phyloP scores from a whole-genome alignment of 768 basidiomycete species.

The Termitomyces sp. region DNA sequence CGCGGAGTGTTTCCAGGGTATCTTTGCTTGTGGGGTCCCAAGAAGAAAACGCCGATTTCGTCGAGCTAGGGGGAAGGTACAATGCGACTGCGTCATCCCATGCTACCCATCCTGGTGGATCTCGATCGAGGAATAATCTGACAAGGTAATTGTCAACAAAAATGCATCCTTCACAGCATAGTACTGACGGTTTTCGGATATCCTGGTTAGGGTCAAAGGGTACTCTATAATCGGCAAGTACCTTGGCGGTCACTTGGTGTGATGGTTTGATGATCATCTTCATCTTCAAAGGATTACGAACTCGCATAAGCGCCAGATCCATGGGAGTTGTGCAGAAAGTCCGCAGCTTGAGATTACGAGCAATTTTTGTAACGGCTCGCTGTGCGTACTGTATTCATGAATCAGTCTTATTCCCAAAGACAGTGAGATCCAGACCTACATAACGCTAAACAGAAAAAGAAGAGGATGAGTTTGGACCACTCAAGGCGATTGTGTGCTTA shows the following conservation, averaged over 20 bases:
- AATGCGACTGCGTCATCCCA: conserved; percentile 43
- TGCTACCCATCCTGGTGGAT: conserved; percentile 64
- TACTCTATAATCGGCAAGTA: conserved; percentile 49
- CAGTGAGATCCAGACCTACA: conserved; percentile 29
- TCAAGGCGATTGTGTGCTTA: conserved; percentile 25
- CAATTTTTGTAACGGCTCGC: conserved; percentile 70
- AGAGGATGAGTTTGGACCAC: background rate
- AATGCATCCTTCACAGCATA: background rate
- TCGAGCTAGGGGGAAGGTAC: conserved; percentile 42
- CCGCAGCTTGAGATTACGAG: conserved; percentile 77
- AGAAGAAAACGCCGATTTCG: conserved; percentile 45
- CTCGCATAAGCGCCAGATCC: conserved; percentile 56
- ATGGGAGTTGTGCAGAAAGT: conserved; percentile 52
- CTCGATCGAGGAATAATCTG: conserved; percentile 52
- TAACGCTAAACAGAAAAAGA: conserved; percentile 39
- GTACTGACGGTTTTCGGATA: conserved; percentile 39
- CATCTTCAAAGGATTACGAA: conserved; percentile 62
- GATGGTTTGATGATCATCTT: conserved; percentile 44
- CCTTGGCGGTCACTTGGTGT: conserved; percentile 44
- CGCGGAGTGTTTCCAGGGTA: conserved; percentile 44
- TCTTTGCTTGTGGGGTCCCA: conserved; percentile 53
- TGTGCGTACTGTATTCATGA: conserved; percentile 49
- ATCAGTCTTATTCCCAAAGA: background rate
- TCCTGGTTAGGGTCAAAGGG: conserved; percentile 35
- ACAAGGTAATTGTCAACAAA: background rate